Percentiles rank a stretch among this genome's conserved stretches.
phyloP scores from a whole-genome alignment of 805 yeast genomes.

The Suhomyces faveliae region DNA sequence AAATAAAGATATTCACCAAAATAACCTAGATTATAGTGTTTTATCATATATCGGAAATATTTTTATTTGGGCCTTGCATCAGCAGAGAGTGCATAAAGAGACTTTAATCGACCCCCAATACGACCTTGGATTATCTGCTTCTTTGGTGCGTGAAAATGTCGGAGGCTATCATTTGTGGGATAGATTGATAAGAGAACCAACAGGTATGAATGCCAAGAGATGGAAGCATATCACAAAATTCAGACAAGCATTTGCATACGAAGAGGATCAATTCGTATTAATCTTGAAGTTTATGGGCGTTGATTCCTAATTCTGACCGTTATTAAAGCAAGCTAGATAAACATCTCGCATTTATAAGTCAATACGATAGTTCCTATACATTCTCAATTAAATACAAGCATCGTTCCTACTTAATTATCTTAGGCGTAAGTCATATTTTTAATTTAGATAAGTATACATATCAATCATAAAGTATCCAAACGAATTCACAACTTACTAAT shows the following conservation, averaged over 20 bases:
- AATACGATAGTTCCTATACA: not conserved
- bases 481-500: not conserved
- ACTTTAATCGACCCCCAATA: constrained; percentile 17
- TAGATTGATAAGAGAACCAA: constrained; percentile 28
- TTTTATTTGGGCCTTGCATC: constrained; percentile 35
- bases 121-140: constrained; percentile 18
- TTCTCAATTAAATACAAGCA: too few relatives aligned
- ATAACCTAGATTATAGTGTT: constrained; percentile 38
- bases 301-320: constrained; percentile 12
- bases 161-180: constrained; percentile 45
- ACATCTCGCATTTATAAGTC: too few relatives aligned
- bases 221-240: constrained; percentile 43
- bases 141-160: constrained; percentile 19
- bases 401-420: not conserved
- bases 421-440: not conserved
- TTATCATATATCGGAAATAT: constrained; percentile 39
- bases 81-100: constrained; percentile 17
- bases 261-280: constrained; percentile 40
- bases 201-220: constrained; percentile 37
- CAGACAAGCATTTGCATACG: constrained; percentile 34
- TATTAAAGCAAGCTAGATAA: too few relatives aligned
- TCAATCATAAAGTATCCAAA: not conserved
- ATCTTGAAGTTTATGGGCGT: constrained; percentile 35
- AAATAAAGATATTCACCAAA: constrained; percentile 32
- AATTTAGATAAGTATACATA: not conserved